These are phyloP conservation scores for Lactarius quietus DNA, from an alignment of 768 basidiomycete species.

Conservation along the genomic window DNA sequence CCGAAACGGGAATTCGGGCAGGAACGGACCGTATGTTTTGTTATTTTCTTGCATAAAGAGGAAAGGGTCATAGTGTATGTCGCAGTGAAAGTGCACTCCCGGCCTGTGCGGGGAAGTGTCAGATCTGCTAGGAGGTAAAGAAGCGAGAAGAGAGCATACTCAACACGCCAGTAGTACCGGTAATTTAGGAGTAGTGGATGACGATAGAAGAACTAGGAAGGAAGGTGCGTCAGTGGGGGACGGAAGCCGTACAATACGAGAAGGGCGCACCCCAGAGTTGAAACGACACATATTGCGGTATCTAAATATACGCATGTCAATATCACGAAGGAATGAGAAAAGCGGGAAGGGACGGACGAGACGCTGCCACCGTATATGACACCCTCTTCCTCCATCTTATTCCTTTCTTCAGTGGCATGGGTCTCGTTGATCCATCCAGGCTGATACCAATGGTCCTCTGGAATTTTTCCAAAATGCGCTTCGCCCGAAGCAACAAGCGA, in stretches of 20 bases:
- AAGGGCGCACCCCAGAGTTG: constrained; percentile 40
- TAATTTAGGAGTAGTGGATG: constrained; percentile 74
- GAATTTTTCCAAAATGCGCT: constrained; percentile 43
- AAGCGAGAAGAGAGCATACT: constrained; percentile 44
- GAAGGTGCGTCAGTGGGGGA: not conserved
- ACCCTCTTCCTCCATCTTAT: constrained; percentile 37
- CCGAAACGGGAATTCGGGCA: not conserved
- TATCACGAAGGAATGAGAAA: not conserved
- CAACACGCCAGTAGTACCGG: constrained; percentile 89
- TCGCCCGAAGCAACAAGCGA: constrained; percentile 32
- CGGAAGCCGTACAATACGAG: not conserved
- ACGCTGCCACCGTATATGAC: constrained; percentile 21
- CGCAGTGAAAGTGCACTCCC: constrained; percentile 76
- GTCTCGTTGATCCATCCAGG: constrained; percentile 52
- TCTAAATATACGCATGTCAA: not conserved
- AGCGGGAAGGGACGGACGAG: constrained; percentile 9
- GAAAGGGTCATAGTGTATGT: constrained; percentile 64
- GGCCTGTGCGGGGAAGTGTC: constrained; percentile 45
- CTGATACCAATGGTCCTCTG: constrained; percentile 46
- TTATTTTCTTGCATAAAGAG: constrained; percentile 72
- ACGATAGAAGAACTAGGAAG: constrained; percentile 69
- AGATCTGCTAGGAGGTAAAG: not conserved
- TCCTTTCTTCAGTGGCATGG: constrained; percentile 39
- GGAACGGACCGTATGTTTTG: constrained; percentile 68
- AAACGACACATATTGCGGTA: constrained; percentile 55